These are phyloP conservation scores for Polyporus arcularius DNA, from an alignment of 768 basidiomycete species.

Conservation along the genomic window DNA sequence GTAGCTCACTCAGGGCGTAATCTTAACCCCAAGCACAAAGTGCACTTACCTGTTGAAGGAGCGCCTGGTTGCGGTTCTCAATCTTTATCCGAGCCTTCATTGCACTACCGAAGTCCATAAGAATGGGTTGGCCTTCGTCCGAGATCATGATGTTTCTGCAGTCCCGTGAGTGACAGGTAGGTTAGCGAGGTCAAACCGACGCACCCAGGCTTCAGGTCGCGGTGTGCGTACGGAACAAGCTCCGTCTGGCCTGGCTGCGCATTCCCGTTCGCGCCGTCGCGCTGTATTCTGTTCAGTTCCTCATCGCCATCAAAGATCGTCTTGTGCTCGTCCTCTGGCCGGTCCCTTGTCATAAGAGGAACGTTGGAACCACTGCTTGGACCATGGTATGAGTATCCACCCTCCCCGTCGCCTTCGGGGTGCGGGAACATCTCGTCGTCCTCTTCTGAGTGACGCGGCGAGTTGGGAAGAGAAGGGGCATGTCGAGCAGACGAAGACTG, in stretches of 20 bases:
- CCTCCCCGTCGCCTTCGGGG: constrained; percentile 73
- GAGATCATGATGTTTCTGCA: constrained; percentile 94
- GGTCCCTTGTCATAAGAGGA: constrained; percentile 60
- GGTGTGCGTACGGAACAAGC: constrained; percentile 89
- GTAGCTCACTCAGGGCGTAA: not conserved
- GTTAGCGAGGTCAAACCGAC: constrained; percentile 28
- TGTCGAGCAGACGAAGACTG: constrained; percentile 21
- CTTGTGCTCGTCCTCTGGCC: constrained; percentile 50
- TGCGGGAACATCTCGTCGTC: constrained; percentile 74
- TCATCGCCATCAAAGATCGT: constrained; percentile 83
- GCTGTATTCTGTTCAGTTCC: constrained; percentile 51
- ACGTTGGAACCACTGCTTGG: constrained; percentile 31
- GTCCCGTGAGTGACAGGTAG: not conserved
- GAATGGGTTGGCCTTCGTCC: constrained; percentile 87
- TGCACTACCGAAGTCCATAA: constrained; percentile 98
- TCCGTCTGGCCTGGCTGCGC: constrained; percentile 45
- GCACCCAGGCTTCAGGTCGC: constrained; percentile 95
- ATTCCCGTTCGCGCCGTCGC: constrained; percentile 37
- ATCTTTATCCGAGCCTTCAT: constrained; percentile 83
- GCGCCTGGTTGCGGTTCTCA: constrained; percentile 81
- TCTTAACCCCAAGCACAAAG: no score
- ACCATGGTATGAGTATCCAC: constrained; percentile 70
- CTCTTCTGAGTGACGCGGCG: constrained; percentile 29
- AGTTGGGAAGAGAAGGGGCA: constrained; percentile 10
- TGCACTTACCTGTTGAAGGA: constrained; percentile 76